Conservation (phyloP, 1,139 yeast genomes). For the Yamadazyma membranifaciens region DNA sequence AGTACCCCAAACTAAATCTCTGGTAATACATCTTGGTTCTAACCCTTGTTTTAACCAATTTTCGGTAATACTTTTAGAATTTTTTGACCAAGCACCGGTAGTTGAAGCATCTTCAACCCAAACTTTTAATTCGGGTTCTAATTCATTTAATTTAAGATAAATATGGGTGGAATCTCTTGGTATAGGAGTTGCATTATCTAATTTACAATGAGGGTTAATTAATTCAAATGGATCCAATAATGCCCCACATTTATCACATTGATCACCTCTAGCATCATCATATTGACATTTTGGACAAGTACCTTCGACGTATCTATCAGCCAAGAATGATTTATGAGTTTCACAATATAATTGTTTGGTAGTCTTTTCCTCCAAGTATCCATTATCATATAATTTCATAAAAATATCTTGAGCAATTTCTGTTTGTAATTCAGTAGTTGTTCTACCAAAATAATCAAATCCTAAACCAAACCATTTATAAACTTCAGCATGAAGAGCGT, state of each 20-base stretch:
- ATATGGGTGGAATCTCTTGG: constrained; percentile 83
- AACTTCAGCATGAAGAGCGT: constrained; percentile 79
- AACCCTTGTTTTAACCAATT: constrained; percentile 95
- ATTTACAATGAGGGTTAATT: constrained; percentile 91
- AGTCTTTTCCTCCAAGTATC: constrained; percentile 78
- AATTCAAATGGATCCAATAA: constrained; percentile 90
- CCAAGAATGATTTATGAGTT: constrained; percentile 83
- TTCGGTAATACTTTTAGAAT: constrained; percentile 81
- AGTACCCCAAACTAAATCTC: constrained; percentile 98
- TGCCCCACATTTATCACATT: constrained; percentile 94
- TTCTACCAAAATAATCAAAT: constrained; percentile 94
- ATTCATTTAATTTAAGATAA: constrained; percentile 76
- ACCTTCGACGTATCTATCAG: constrained; percentile 97
- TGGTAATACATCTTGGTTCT: constrained; percentile 91
- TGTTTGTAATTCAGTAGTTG: constrained; percentile 89
- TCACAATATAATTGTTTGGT: constrained; percentile 92
- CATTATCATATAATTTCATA: constrained; percentile 68
- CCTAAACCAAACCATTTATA: constrained; percentile 97
- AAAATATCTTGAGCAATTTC: constrained; percentile 95
- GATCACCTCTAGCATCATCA: constrained; percentile 98
- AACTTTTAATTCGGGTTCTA: constrained; percentile 67
- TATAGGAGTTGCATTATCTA: constrained; percentile 79
- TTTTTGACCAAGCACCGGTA: constrained; percentile 88
- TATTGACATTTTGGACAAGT: constrained; percentile 93
- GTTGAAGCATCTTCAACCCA: constrained; percentile 72